Evolutionary conservation across 768 basidiomycete species (phyloP), one percentile per base, ranked within the genome.

Genomic region (Suillus ampliporus): DNA sequence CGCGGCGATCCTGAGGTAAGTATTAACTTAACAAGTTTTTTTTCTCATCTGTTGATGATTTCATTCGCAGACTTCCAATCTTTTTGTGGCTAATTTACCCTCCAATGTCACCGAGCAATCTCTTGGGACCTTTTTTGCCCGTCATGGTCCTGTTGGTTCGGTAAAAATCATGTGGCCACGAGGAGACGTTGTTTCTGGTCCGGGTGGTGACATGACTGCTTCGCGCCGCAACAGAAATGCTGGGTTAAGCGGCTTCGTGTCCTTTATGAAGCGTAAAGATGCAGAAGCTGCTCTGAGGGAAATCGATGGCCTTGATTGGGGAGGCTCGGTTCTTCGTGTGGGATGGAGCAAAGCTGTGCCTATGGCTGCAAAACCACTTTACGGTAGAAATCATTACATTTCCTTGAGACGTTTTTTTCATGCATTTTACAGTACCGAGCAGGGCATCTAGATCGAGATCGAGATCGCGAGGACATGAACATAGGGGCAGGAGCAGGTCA

Each of bases 131-230:
- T 94, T 97, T 74, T 99, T 99, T 73, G 96, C 96, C 3, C 86
- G 90, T 48, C 83, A 83, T 61, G 97, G 97, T 0, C 94, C 95
- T n/a, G 91, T 99, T 64, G 97, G 91, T 26, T 95, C 94, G 23
- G 94, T 94, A 71, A 95, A 97, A 81, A 89, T 99, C 67, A 98
- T 99, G 96, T 99, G 95, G 95, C 97, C 96, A n/a, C 88, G 97
- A 44, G 85, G 88, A 13, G 94, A 96, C 71, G 83, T 78, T 19
- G 81, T 84, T 2, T 65, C 76, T 7, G 89, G 90, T 35, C 88
- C 90, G 53, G 92, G 89, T 2, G 84, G 87, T 26, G 89, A 92
- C 50, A 91, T 94, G 84, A 90, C 89, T 26, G 76, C 84, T 9
- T 83, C 88, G 17, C 84, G 95, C 47, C 83, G 89, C 53, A 82